Evolutionary conservation across 495 filamentous ascomycete species (phyloP), one percentile per base, ranked within the genome.

Genomic region (Neurospora pannonica): DNA sequence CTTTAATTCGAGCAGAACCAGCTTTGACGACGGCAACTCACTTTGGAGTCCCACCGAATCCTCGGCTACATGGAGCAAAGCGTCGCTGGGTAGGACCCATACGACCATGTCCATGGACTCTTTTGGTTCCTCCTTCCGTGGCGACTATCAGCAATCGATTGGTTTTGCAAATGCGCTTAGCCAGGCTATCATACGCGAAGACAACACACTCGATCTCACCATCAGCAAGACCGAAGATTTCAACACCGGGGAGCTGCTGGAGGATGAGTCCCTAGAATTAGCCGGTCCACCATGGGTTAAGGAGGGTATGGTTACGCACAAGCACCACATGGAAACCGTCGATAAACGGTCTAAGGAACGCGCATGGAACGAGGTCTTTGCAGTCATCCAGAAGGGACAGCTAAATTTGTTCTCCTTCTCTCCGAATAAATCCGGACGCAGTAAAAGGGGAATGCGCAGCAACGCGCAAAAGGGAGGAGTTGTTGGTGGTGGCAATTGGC

Each of bases 161-260:
- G 96, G 96, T 0, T 99, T 99, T 79, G 96, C 97, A 46, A 98
- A 97, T 83, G 96, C 96, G 19, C 88, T 99, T 3, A 97, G 93
- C 76, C 97, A 97, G 79, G 96, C 96, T 21, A 99, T 98, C 77
- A 97, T 97, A 75, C 91, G 97, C 28, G 97, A 98, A 79, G 96
- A 98, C 77, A 87, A 88, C 60, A 86, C 90, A 8, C 83, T 82
- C 71, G 83, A 79, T 84, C 86, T 78, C 80, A 84, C 76, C 83
- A 89, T 75, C 82, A 86, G 79, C 77, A 83, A 76, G 84, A 88
- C 77, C 72, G 86, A 87, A 3, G 87, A 88, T 17, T 70, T 86
- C 48, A 87, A 88, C 36, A 87, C 83, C n/a, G 86, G 87, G 39
- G 90, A 91, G 54, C 86, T 97, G 21, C 88, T 98, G 0, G 96